Evolutionary conservation across 257 asterid genomes (phyloP), one percentile per base, ranked within the genome.

Genomic region (Ajuga chamaepitys): DNA sequence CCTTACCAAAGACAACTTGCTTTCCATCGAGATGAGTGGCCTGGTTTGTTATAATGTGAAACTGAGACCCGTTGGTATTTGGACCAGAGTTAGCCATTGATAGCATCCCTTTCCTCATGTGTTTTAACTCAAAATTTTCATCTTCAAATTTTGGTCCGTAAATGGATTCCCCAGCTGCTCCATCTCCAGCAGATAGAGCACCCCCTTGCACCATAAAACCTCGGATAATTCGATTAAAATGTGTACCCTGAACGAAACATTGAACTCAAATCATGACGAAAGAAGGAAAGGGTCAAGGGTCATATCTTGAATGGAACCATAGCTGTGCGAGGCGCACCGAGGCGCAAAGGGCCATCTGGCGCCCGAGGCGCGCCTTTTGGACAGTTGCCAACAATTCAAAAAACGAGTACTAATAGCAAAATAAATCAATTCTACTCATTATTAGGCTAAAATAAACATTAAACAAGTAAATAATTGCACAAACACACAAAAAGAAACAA

Each of bases 71-170:
- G 11, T 88, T 91, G 6, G 89, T 86, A 71, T 91, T 57, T 25
- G 95, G 91, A 13, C 98, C 98, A 45, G 86, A 64, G 80, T 91
- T 91, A 24, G 83, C 95, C 98, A 91, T 88, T 57, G 98, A 84
- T 14, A 91, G 57, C 80, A 88, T 84, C 54, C 98, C 98, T 71
- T 88, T 88, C 66, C 88, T 81, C 45, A 68, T 81, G 76, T 91
- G 96, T 62, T 86, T 91, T 62, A 91, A 71, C 62, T 86, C 89
- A 46, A 91, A 86, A 58, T 86, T 91, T 65, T 91, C 98, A 72
- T 91, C 98, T n/a, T 88, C 98, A 58, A 91, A 91, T 45, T 77
- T 83, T 40, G 66, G 65, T 26, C 98, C 98, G 11, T 91, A 91
- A 52, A 91, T 91, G 37, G 96, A 91, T 68, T 88, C 98, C 51